Evolutionary conservation across 129 eudicot genomes (phyloP).

Genomic region (Cynara cardunculus): DNA sequence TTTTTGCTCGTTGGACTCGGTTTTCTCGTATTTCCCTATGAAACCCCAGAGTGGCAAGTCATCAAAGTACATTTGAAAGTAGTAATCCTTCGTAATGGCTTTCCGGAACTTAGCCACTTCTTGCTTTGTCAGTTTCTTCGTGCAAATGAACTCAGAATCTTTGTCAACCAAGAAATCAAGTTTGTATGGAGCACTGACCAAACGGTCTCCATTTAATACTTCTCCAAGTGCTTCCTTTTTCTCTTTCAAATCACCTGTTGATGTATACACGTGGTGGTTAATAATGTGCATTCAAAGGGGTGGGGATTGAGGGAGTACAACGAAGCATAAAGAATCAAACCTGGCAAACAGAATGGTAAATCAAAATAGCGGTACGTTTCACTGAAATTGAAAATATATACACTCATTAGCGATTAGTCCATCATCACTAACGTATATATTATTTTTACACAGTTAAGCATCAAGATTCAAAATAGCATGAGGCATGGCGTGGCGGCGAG

Average conservation of each 20-base stretch:
- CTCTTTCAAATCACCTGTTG: slow-evolving; percentile 55
- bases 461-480: too few species aligned
- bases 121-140: slow-evolving; percentile 53
- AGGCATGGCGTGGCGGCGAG: too few species aligned
- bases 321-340: slow-evolving; percentile 22
- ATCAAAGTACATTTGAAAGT: slow-evolving; percentile 82
- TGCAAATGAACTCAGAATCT: slow-evolving; percentile 59
- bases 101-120: slow-evolving; percentile 58
- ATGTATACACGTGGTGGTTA: neutral
- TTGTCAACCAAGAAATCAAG: slow-evolving; percentile 63
- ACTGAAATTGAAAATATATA: slow-evolving; percentile 35
- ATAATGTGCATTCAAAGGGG: neutral
- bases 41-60: slow-evolving; percentile 84
- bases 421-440: neutral
- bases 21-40: slow-evolving; percentile 56
- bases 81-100: slow-evolving; percentile 69
- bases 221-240: slow-evolving; percentile 81
- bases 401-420: slow-evolving; percentile 5
- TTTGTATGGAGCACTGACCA: slow-evolving; percentile 77
- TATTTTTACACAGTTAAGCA: neutral
- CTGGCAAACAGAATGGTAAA: slow-evolving; percentile 74
- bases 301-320: neutral
- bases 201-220: slow-evolving; percentile 72
- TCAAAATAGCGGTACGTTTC: slow-evolving; percentile 78
- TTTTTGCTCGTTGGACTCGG: slow-evolving; percentile 53